Evolutionary conservation across 2,329 filamentous ascomycete genomes (phyloP).

Genomic region (Trichophyton verrucosum): DNA sequence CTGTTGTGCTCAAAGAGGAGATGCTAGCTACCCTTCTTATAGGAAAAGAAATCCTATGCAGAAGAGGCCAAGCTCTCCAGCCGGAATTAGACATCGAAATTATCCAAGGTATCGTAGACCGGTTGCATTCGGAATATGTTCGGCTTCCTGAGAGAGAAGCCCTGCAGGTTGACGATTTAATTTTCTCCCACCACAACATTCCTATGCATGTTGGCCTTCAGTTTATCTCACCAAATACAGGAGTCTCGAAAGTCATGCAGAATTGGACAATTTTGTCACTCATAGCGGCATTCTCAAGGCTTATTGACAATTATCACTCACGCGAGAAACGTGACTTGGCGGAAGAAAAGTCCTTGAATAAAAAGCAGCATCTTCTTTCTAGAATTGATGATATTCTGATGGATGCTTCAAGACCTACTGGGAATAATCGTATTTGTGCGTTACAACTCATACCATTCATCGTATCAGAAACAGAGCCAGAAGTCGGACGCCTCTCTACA

Average conservation of each 20-base stretch:
- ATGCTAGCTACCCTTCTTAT: constrained; percentile 61
- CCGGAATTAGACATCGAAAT: constrained; percentile 29
- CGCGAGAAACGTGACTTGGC: constrained; percentile 6
- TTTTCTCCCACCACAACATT: constrained; percentile 34
- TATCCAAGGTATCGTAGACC: constrained; percentile 55
- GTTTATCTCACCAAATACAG: constrained; percentile 27
- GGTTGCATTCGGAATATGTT: constrained; percentile 66
- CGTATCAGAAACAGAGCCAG: constrained; percentile 35
- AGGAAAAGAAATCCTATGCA: constrained; percentile 47
- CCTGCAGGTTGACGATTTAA: constrained; percentile 66
- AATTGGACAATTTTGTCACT: constrained; percentile 31
- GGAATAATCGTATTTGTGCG: constrained; percentile 34
- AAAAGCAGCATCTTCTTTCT: constrained; percentile 28
- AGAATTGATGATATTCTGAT: constrained; percentile 26
- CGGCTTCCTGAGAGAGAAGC: constrained; percentile 57
- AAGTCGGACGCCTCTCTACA: constrained; percentile 41
- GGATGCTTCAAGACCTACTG: constrained; percentile 26
- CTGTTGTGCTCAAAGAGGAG: constrained; percentile 57
- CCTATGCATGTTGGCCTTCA: constrained; percentile 25
- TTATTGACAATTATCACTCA: constrained; percentile 21
- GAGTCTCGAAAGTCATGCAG: constrained; percentile 25
- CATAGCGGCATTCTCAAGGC: constrained; percentile 31
- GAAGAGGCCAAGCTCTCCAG: constrained; percentile 26
- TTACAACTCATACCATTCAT: constrained; percentile 44
- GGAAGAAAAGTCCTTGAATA: constrained; percentile 15